Evolutionary conservation across 768 basidiomycete genomes (phyloP).

Genomic region (Suillus lakei): DNA sequence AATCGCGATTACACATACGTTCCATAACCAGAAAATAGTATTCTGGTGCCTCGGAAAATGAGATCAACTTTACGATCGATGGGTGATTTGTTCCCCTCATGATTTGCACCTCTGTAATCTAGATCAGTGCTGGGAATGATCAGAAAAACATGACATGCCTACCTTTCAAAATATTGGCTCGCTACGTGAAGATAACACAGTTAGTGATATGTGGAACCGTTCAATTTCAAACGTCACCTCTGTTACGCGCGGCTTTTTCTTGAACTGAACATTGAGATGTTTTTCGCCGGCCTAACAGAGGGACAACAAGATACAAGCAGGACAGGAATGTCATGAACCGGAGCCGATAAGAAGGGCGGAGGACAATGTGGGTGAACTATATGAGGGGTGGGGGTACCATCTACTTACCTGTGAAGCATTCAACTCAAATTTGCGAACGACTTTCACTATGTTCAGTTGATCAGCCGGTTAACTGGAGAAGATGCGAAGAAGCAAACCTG

Average conservation of each 20-base stretch:
- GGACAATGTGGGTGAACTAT: constrained; percentile 30
- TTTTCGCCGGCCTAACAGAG: constrained; percentile 82
- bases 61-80: constrained; percentile 88
- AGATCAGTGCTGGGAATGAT: constrained; percentile 10
- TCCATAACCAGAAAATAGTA: constrained; percentile 96
- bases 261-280: constrained; percentile 92
- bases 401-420: constrained; percentile 87
- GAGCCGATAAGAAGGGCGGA: constrained; percentile 28
- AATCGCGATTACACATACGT: constrained; percentile 51
- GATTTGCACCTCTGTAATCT: constrained; percentile 88
- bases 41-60: constrained; percentile 91
- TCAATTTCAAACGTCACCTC: constrained; percentile 67
- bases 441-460: constrained; percentile 67
- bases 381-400: constrained; percentile 22
- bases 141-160: constrained; percentile 15
- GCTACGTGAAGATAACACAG: constrained; percentile 52
- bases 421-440: constrained; percentile 92
- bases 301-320: constrained; percentile 29
- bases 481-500: constrained; percentile 56
- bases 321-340: constrained; percentile 18
- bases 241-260: constrained; percentile 96
- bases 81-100: constrained; percentile 96
- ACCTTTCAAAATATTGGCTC: constrained; percentile 97
- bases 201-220: constrained; percentile 21
- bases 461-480: constrained; percentile 9